Evolutionary conservation across 257 asterid genomes (phyloP), one percentile per base, ranked within the genome.

Genomic region (Parsonsia alboflavescens): DNA sequence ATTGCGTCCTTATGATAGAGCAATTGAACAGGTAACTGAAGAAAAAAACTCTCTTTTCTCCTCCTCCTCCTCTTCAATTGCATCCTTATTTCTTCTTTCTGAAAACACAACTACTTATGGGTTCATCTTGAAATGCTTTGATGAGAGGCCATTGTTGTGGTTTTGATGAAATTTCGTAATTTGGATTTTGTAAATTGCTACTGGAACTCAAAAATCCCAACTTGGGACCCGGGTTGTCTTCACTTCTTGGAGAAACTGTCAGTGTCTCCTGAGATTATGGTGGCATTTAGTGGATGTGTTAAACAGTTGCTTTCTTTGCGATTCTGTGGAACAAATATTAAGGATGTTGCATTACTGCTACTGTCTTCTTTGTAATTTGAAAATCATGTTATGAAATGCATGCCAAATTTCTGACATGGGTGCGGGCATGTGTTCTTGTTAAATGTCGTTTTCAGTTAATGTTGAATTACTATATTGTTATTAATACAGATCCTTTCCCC

Each of bases 11-110:
- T 73, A 82, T 63, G 85, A 78, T 39, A 81, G 87, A 84, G 85
- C 83, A 44, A 67, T 78, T 73, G 87, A 80, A 50, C 85, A 84
- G 87, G 87, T 84, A 33, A 33, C 39, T 33, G 39, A 33, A 33
- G 3, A 33, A 33, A 33, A 33, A 33, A 33, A 33, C 61, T 64
- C 63, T 57, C 70, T 64, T 61, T 69, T 41, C 39, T 33, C 39
- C 39, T 33, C 39, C 39, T 33, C 49, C 52, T 70, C 69, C 77
- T 24, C 46, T 21, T 64, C 26, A 33, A 6, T 12, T 61, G n/a
- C n/a, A n/a, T n/a, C n/a, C n/a, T 74, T 33, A 33, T 33, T 39
- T 2, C 5, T 48, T 64, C 6, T 33, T 62, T 16, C 33, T 48
- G 75, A 28, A 73, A 13, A 52, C 50, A n/a, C 24, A 10, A 12